phyloP scores from a whole-genome alignment of 345 rosid species.

The Conringia planisiliqua region DNA sequence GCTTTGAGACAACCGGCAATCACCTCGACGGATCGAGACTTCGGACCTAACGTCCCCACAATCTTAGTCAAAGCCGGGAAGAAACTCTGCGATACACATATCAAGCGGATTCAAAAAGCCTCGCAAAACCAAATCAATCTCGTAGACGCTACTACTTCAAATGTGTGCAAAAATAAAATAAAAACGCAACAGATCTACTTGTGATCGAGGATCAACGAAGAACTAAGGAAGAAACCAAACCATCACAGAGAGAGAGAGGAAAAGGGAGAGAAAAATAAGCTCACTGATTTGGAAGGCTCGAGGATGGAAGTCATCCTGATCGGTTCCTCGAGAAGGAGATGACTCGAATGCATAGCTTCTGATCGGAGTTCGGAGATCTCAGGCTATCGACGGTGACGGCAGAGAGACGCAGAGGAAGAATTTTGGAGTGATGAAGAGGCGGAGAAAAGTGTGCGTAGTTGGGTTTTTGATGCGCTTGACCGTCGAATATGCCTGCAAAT shows the following conservation, averaged over 20 bases:
- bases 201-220: not conserved
- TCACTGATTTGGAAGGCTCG: constrained; percentile 83
- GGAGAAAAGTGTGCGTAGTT: constrained; percentile 11
- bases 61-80: constrained; percentile 95
- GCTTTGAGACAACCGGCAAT: constrained; percentile 73
- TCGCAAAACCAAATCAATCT: not conserved
- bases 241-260: not conserved
- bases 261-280: constrained; percentile 7
- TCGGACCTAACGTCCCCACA: constrained; percentile 83
- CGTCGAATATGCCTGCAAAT: constrained; percentile 23
- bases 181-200: not conserved
- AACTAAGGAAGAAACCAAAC: not conserved
- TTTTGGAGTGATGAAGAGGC: constrained; percentile 13
- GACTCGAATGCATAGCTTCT: constrained; percentile 71
- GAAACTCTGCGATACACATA: constrained; percentile 52
- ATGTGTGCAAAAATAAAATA: not conserved
- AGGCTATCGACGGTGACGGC: not conserved
- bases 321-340: constrained; percentile 94
- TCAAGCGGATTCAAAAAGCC: constrained; percentile 2
- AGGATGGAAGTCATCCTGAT: constrained; percentile 97
- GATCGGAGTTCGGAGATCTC: constrained; percentile 22
- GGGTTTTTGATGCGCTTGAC: constrained; percentile 19
- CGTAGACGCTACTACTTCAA: not conserved
- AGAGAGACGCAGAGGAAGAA: not conserved
- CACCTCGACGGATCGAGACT: constrained; percentile 66